Base-by-base conservation (phyloP, 176 grass and related monocot species). In the Carex cristatella region DNA sequence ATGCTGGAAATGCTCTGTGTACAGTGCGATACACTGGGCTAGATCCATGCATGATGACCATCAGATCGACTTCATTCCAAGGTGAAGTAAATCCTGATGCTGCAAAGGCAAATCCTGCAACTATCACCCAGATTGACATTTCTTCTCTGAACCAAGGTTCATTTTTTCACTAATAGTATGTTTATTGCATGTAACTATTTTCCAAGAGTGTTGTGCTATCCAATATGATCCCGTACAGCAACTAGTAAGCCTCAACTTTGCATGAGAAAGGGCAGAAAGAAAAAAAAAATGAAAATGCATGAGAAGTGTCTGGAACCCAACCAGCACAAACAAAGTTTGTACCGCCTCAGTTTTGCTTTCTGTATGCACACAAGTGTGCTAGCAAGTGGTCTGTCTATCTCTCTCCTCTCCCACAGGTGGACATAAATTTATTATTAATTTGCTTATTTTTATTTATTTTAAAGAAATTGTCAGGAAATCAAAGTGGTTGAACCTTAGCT, bases 1-100 rank as follows among this genome's bases (percentile, higher is more conserved):
- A 95, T 92, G 96, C 96, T 81, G 96, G 96, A 79, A 98, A 98
- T 98, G 96, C 93, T 79, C 88, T 98, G 82, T 95, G 88, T 61
- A 98, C 93, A 27, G 89, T 98, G 28, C 83, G 85, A 79, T 98
- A 95, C 87, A 92, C 75, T 0, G 91, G 96, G 59, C 69, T 85
- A 42, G 81, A 88, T 73, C 96, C 96, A 69, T 98, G 93, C 87
- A 90, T 98, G 77, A 88, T 95, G 89, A 95, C 91, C 59, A 87
- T 98, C 86, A 92, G 96, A 70, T 89, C 93, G 72, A 95, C 96
- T 81, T 98, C 96, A 62, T 98, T 98, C 65, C 70, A 80, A 75
- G 28, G 58, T 90, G 60, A 79, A 42, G 86, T 84, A 46, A 84
- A 83, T 69, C 48, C 74, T 33, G 51, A 57, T 57, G 49, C 88